Evolutionary conservation across 805 yeast genomes (phyloP).

Genomic region (Kregervanrija fluxuum): DNA sequence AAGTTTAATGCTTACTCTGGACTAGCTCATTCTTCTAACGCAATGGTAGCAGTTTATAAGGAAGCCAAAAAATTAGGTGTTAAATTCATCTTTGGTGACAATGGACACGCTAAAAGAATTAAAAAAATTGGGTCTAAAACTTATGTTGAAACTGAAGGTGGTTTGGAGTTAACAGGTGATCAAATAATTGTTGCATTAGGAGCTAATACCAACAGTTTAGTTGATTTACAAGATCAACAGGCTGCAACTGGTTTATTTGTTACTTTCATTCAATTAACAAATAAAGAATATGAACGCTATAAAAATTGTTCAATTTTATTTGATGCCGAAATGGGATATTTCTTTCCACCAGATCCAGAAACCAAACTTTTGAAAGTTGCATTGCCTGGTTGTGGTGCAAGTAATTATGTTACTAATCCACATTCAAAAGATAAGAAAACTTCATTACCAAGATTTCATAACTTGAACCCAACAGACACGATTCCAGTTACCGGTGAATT

Average conservation of each 20-base stretch:
- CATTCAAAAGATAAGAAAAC: constrained; percentile 9
- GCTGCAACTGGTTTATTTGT: constrained; percentile 35
- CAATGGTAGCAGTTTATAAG: constrained; percentile 27
- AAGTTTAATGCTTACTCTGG: constrained; percentile 36
- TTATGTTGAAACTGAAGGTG: constrained; percentile 16
- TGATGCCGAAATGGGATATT: constrained; percentile 37
- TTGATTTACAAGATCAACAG: constrained; percentile 25
- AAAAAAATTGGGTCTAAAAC: constrained; percentile 9
- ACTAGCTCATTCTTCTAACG: constrained; percentile 34
- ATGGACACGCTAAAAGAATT: constrained; percentile 21
- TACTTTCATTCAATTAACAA: constrained; percentile 32
- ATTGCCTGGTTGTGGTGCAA: constrained; percentile 28
- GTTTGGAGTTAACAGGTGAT: neutral
- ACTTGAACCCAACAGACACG: constrained; percentile 28
- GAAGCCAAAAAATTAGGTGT: constrained; percentile 28
- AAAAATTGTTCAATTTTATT: constrained; percentile 36
- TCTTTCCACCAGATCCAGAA: constrained; percentile 40
- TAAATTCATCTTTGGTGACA: constrained; percentile 27
- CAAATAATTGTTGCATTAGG: constrained; percentile 25
- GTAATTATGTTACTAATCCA: constrained; percentile 11
- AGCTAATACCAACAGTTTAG: constrained; percentile 31
- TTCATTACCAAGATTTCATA: constrained; percentile 33
- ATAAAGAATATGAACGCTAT: constrained; percentile 28
- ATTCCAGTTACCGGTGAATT: constrained; percentile 28
- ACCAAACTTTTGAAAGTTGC: constrained; percentile 32